These are phyloP conservation scores for Haematococcus lacustris DNA, from an alignment of 139 green algal genomes.

Conservation along the genomic window DNA sequence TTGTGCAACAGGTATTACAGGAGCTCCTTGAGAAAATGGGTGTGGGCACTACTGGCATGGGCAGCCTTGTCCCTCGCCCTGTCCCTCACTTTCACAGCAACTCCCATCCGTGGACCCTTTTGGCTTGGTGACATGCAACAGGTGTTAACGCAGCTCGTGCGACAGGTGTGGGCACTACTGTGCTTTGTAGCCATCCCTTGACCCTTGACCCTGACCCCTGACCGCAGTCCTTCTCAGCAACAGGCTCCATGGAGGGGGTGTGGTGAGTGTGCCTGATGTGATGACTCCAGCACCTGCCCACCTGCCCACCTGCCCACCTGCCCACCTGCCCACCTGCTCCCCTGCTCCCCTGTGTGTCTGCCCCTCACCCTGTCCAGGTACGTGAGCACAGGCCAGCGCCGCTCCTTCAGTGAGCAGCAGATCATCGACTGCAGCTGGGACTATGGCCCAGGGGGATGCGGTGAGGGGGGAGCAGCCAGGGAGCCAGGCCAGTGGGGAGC, in stretches of 20 bases:
- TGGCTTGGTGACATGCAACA: neutral
- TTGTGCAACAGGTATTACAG: too few species aligned
- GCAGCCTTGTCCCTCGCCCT: neutral
- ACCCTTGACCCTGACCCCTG: too few species aligned
- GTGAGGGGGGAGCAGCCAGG: too few species aligned
- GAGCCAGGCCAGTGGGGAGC: too few species aligned
- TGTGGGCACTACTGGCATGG: neutral
- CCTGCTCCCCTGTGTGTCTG: neutral
- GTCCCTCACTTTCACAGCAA: neutral
- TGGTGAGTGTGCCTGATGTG: constrained; percentile 36
- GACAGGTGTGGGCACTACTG: too few species aligned
- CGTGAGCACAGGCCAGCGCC: constrained; percentile 34
- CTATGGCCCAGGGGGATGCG: constrained; percentile 27
- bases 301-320: too few species aligned
- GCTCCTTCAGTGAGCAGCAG: constrained; percentile 57
- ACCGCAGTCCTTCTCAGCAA: constrained; percentile 36
- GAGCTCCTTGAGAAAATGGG: too few species aligned
- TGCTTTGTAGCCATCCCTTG: too few species aligned
- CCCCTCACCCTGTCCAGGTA: constrained; percentile 9
- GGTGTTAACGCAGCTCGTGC: too few species aligned
- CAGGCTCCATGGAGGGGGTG: constrained; percentile 37
- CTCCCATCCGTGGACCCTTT: too few species aligned
- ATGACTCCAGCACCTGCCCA: too few species aligned
- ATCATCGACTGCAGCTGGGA: constrained; percentile 56
- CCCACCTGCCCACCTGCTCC: neutral